phyloP scores from a whole-genome alignment of 306 rosid species.

The Sindora glabra region DNA sequence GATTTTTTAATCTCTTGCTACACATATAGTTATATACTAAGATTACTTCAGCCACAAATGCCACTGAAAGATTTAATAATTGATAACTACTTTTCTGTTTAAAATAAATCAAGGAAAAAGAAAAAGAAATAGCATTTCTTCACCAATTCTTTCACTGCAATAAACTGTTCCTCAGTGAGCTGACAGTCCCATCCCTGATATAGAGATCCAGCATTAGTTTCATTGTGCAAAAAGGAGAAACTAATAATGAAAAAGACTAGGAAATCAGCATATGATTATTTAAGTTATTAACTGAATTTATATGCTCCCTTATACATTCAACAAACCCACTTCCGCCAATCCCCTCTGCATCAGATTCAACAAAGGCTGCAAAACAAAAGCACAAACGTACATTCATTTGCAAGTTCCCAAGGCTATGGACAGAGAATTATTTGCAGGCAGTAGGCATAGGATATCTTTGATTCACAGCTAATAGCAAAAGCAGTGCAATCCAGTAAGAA shows the following conservation, averaged over 20 bases:
- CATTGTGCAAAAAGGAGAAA: neutral
- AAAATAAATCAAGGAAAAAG: neutral
- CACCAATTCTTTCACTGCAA: constrained; percentile 99
- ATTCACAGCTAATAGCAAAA: constrained; percentile 8
- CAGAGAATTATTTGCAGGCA: constrained; percentile 17
- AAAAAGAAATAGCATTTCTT: constrained; percentile 7
- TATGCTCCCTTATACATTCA: constrained; percentile 96
- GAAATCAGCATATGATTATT: constrained; percentile 1
- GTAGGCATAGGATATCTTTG: constrained; percentile 4
- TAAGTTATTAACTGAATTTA: constrained; percentile 70
- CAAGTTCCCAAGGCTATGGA: neutral
- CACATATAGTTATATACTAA: no score
- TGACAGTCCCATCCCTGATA: constrained; percentile 92
- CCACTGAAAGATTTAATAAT: constrained; percentile 1
- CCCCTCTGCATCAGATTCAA: constrained; percentile 99
- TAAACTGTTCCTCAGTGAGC: constrained; percentile 90
- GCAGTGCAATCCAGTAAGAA: constrained; percentile 9
- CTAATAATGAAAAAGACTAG: neutral
- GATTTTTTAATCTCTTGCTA: no score
- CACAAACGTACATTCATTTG: constrained; percentile 14
- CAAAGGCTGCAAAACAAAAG: constrained; percentile 70
- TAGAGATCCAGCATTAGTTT: constrained; percentile 23
- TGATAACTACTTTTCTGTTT: neutral
- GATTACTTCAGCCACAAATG: neutral
- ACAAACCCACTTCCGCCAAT: constrained; percentile 98